A percentile compares a stretch with the other conserved stretches of the same genome.
phyloP scores from a whole-genome alignment of 495 filamentous ascomycete species.

The Neurospora pannonica region DNA sequence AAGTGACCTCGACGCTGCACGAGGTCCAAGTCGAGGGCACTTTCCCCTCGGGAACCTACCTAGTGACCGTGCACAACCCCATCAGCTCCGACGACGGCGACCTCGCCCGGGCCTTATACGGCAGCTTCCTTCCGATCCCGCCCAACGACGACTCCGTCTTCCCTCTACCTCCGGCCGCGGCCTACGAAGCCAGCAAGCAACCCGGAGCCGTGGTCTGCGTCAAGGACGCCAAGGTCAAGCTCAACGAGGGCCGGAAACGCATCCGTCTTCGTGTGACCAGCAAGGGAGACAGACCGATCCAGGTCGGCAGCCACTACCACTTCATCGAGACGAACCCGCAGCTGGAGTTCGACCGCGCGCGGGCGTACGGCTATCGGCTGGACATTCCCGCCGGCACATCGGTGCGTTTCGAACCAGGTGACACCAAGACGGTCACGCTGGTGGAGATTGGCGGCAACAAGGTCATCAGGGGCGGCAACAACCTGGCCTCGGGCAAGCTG shows the following conservation, averaged over 20 bases:
- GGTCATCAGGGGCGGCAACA: constrained; percentile 81
- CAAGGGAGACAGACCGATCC: constrained; percentile 84
- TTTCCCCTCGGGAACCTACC: constrained; percentile 81
- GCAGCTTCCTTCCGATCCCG: constrained; percentile 83
- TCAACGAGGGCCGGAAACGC: constrained; percentile 69
- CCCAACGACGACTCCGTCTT: constrained; percentile 44
- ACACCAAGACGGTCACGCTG: constrained; percentile 83
- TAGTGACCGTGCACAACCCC: constrained; percentile 90
- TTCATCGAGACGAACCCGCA: constrained; percentile 90
- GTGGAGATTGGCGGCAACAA: constrained; percentile 81
- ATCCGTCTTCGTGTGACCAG: constrained; percentile 70
- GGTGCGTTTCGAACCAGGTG: constrained; percentile 90
- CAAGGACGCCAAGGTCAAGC: constrained; percentile 51
- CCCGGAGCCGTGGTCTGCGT: constrained; percentile 73
- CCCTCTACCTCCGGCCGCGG: constrained; percentile 46
- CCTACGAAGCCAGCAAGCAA: constrained; percentile 54
- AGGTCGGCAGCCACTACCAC: constrained; percentile 95
- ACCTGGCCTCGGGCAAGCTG: constrained; percentile 62
- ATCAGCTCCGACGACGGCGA: constrained; percentile 83
- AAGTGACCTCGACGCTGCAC: constrained; percentile 62
- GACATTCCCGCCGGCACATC: constrained; percentile 91
- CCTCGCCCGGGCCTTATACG: constrained; percentile 77
- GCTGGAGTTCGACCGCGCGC: constrained; percentile 81
- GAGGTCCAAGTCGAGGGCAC: constrained; percentile 94
- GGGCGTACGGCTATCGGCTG: constrained; percentile 75